Percentiles rank a stretch among this genome's conserved stretches.
Evolutionary conservation across 108 stramenopile genomes (phyloP).

Genomic region (Discostella stelligeroides): DNA sequence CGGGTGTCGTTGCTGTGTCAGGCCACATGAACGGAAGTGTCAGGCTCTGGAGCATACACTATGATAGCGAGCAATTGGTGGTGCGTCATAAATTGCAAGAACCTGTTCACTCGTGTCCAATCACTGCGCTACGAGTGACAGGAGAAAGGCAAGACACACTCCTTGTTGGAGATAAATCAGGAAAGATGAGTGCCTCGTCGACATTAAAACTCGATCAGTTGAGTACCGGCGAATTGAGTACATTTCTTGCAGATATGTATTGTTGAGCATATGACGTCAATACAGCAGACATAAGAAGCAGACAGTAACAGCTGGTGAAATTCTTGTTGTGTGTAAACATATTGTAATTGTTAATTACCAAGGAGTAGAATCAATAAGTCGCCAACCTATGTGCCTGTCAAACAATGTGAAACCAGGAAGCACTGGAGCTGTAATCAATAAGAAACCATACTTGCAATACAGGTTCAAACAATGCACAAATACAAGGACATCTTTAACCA

Average conservation of each 20-base stretch:
- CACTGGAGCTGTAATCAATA: too few relatives aligned
- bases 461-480: too few relatives aligned
- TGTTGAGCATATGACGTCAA: neutral
- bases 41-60: conserved; percentile 86
- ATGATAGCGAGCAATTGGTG: conserved; percentile 51
- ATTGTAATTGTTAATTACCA: too few relatives aligned
- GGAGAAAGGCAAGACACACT: conserved; percentile 80
- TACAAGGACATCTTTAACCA: too few relatives aligned
- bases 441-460: too few relatives aligned
- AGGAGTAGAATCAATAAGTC: too few relatives aligned
- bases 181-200: conserved; percentile 79
- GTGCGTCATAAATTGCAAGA: conserved; percentile 69
- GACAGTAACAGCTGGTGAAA: too few relatives aligned
- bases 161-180: conserved; percentile 86
- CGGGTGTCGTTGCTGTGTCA: conserved; percentile 90
- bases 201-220: conserved; percentile 82
- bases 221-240: conserved; percentile 51
- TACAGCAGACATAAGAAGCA: too few relatives aligned
- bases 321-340: too few relatives aligned
- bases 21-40: conserved; percentile 95
- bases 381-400: too few relatives aligned
- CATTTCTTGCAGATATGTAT: conserved; percentile 6
- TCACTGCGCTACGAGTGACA: conserved; percentile 72
- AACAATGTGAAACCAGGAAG: too few relatives aligned
- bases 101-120: conserved; percentile 72